phyloP scores from a whole-genome alignment of 1,284 basidiomycete genomes.

The Ustilago bromivora region DNA sequence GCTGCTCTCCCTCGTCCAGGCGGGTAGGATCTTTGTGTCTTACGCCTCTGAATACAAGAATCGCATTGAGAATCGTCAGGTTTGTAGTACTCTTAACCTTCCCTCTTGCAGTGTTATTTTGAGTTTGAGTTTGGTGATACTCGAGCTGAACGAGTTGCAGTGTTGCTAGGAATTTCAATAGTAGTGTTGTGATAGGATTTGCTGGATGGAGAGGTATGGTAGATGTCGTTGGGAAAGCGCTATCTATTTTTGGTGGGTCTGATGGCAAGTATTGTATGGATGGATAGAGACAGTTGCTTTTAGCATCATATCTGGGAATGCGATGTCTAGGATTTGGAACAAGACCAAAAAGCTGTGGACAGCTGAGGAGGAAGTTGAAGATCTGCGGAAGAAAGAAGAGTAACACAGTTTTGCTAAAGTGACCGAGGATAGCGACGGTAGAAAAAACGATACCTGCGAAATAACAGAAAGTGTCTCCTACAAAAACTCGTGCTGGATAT shows the following conservation, averaged over 20 bases:
- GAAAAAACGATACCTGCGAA: slow-evolving; percentile 76
- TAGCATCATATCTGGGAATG: slow-evolving; percentile 75
- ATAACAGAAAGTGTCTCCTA: slow-evolving; percentile 98
- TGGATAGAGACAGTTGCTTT: slow-evolving; percentile 43
- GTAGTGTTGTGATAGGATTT: slow-evolving; percentile 7
- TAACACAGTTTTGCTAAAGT: slow-evolving; percentile 95
- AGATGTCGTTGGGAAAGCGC: slow-evolving; percentile 22
- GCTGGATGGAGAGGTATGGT: slow-evolving; percentile 18
- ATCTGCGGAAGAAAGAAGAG: slow-evolving; percentile 98
- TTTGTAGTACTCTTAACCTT: slow-evolving; percentile 60
- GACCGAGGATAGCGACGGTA: slow-evolving; percentile 73
- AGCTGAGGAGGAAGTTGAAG: slow-evolving; percentile 95
- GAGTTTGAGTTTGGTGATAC: slow-evolving; percentile 16
- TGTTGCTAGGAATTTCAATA: slow-evolving; percentile 34
- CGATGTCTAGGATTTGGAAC: slow-evolving; percentile 94
- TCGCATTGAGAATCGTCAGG: slow-evolving; percentile 64
- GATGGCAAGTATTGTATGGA: slow-evolving; percentile 50
- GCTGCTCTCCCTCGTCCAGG: not conserved
- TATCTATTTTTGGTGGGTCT: not conserved
- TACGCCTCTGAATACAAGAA: slow-evolving; percentile 61
- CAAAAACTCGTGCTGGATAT: slow-evolving; percentile 92
- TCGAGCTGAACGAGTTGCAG: slow-evolving; percentile 49
- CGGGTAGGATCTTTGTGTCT: slow-evolving; percentile 3
- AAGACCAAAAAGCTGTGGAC: slow-evolving; percentile 92
- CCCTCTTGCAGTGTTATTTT: not conserved